Evolutionary conservation across 345 rosid species (phyloP).

Genomic region (Eucalyptus dawsonii): DNA sequence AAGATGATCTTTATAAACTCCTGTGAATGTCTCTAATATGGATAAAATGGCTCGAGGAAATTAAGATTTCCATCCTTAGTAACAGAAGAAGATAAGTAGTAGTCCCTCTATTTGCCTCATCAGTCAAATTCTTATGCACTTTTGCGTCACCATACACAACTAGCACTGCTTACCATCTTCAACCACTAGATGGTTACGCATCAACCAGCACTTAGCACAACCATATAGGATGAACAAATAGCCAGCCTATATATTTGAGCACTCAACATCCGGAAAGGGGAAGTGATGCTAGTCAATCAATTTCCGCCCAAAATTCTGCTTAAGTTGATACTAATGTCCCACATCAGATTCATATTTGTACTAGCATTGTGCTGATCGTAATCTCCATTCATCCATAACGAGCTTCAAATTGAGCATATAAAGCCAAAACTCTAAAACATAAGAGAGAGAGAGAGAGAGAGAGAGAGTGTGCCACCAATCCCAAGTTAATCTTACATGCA

Average conservation of each 20-base stretch:
- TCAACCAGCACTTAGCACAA: background rate
- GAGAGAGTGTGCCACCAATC: background rate
- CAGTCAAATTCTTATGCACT: background rate
- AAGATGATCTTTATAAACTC: background rate
- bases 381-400: background rate
- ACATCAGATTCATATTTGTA: background rate
- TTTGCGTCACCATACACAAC: background rate
- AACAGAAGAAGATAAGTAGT: background rate
- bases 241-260: background rate
- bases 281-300: background rate
- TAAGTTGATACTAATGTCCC: background rate
- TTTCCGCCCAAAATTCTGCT: background rate
- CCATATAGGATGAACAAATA: background rate
- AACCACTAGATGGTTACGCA: background rate
- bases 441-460: background rate
- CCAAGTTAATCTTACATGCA: background rate
- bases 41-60: background rate
- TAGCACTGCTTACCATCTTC: background rate
- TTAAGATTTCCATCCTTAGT: background rate
- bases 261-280: background rate
- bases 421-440: background rate
- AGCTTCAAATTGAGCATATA: background rate
- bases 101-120: background rate
- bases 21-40: background rate
- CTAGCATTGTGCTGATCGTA: background rate